phyloP scores from a whole-genome alignment of 257 asterid genomes.

The Solanum verrucosum region DNA sequence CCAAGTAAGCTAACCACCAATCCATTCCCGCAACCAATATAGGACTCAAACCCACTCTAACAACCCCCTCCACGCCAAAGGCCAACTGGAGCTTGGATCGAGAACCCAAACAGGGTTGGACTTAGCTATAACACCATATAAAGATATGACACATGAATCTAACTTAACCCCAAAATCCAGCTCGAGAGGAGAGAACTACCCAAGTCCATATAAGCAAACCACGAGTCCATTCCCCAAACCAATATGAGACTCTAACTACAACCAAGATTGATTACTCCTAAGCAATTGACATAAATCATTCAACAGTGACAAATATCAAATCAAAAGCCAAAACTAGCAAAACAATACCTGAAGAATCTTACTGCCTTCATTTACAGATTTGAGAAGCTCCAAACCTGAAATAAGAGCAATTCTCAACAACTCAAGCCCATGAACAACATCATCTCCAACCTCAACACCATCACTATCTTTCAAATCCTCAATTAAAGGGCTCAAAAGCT shows the following conservation, averaged over 20 bases:
- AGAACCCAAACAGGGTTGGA: not conserved
- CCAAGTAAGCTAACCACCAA: not conserved
- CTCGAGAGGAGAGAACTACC: not conserved
- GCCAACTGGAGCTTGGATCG: not conserved
- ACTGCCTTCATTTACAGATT: slow-evolving; percentile 75
- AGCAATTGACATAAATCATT: not conserved
- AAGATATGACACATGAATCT: not conserved
- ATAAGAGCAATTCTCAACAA: slow-evolving; percentile 44
- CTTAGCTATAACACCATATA: not conserved
- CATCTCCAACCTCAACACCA: slow-evolving; percentile 39
- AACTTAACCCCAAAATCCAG: not conserved
- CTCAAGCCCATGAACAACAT: slow-evolving; percentile 55
- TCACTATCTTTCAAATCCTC: slow-evolving; percentile 74
- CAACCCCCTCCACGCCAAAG: not conserved
- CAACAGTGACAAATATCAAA: not conserved
- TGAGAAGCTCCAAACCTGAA: slow-evolving; percentile 60
- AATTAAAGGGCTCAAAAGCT: slow-evolving; percentile 79
- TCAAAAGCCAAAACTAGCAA: not conserved
- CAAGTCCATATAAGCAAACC: not conserved
- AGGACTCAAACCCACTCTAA: not conserved
- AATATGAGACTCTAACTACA: not conserved
- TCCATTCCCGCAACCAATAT: not conserved
- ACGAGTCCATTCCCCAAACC: not conserved
- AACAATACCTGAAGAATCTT: slow-evolving; percentile 67
- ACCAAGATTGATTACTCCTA: not conserved